Evolutionary conservation across 1,284 basidiomycete genomes (phyloP).

Genomic region (Tranzscheliella williamsii): DNA sequence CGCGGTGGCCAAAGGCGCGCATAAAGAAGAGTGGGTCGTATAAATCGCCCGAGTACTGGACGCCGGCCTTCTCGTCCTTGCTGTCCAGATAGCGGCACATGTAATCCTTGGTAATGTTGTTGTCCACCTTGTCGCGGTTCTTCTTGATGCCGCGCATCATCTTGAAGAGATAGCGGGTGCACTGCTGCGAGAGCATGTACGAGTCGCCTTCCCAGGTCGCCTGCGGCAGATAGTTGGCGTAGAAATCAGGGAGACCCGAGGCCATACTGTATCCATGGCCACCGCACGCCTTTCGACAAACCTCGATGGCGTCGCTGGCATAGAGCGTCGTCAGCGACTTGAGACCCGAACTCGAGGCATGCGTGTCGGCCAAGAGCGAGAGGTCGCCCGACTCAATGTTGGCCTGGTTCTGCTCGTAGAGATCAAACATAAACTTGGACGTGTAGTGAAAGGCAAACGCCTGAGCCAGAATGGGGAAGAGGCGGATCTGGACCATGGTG

Average conservation of each 20-base stretch:
- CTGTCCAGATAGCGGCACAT: conserved; percentile 59
- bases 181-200: conserved; percentile 63
- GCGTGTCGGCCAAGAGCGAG: conserved; percentile 61
- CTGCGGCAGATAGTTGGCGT: conserved; percentile 50
- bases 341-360: conserved; percentile 60
- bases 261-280: conserved; percentile 61
- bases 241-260: conserved; percentile 52
- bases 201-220: conserved; percentile 62
- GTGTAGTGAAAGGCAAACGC: conserved; percentile 63
- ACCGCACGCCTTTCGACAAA: conserved; percentile 61
- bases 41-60: conserved; percentile 47
- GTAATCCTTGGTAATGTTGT: conserved; percentile 60
- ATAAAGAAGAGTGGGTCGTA: conserved; percentile 59
- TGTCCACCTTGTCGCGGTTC: conserved; percentile 35
- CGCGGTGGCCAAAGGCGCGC: conserved; percentile 61
- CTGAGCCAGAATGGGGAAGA: conserved; percentile 62
- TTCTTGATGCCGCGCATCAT: conserved; percentile 53
- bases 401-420: conserved; percentile 59
- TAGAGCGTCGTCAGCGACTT: conserved; percentile 61
- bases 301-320: conserved; percentile 61
- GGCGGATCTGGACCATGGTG: conserved; percentile 61
- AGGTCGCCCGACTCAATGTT: conserved; percentile 60
- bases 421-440: conserved; percentile 58
- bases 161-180: conserved; percentile 62
- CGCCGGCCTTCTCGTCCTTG: conserved; percentile 49